Conservation (phyloP, 2,329 filamentous ascomycete genomes). For the Phaeosphaeriaceae sp. region DNA sequence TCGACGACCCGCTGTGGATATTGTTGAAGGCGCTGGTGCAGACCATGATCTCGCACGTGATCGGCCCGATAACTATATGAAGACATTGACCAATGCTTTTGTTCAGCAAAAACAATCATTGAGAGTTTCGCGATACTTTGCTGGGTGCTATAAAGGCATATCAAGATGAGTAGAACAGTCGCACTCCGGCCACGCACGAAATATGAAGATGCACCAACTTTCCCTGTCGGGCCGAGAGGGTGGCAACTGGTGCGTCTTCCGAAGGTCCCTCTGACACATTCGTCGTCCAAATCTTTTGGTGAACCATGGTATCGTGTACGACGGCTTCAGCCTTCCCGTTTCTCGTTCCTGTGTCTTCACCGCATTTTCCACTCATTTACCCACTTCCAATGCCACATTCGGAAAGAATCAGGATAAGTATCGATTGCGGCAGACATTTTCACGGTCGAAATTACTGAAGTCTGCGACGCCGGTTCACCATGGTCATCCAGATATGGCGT, state of each 20-base stretch:
- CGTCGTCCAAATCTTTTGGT: not conserved
- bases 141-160: not conserved
- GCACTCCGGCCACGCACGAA: too few relatives aligned
- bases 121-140: not conserved
- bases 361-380: too few relatives aligned
- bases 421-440: conserved; percentile 9
- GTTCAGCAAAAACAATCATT: not conserved
- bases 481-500: not conserved
- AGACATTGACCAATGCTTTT: not conserved
- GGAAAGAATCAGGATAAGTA: conserved; percentile 8
- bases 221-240: not conserved
- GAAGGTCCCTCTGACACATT: not conserved
- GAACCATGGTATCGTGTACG: not conserved
- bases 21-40: not conserved
- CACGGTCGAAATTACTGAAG: not conserved
- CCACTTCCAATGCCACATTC: not conserved
- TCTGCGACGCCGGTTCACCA: not conserved
- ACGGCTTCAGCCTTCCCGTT: not conserved
- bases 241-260: not conserved
- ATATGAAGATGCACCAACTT: not conserved
- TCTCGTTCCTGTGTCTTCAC: too few relatives aligned
- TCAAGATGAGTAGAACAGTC: too few relatives aligned
- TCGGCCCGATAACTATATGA: too few relatives aligned
- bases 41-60: too few relatives aligned
- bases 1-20: not conserved